Conservation (phyloP, 1,139 yeast species). For the Taiozyma sp. region DNA sequence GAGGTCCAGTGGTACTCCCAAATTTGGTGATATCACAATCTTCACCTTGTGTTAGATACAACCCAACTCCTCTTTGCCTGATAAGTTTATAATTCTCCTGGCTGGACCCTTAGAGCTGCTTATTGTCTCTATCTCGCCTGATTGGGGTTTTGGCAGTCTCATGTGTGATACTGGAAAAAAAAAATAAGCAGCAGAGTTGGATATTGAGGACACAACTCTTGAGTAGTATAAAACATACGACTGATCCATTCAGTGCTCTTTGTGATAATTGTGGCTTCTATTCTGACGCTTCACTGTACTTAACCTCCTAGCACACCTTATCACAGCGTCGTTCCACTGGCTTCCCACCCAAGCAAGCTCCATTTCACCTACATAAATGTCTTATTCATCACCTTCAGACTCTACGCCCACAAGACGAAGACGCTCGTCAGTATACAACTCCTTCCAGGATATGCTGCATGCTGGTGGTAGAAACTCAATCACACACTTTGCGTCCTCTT, state of each 20-base stretch:
- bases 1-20: no score
- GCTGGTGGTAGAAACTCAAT: conserved; percentile 22
- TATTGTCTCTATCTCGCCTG: no score
- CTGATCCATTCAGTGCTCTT: neutral
- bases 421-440: conserved; percentile 17
- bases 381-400: conserved; percentile 1
- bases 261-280: neutral
- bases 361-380: neutral
- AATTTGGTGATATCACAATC: no score
- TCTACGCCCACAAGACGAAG: conserved; percentile 8
- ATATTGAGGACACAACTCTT: neutral
- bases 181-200: neutral
- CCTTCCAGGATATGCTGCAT: conserved; percentile 19
- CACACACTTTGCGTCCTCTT: conserved; percentile 22
- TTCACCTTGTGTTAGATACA: no score
- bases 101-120: no score
- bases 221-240: neutral
- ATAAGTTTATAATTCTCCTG: no score
- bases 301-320: no score
- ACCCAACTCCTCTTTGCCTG: no score
- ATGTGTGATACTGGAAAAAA: neutral
- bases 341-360: neutral
- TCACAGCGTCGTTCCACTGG: neutral
- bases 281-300: neutral
- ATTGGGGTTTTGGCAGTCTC: neutral